A percentile compares a stretch with the other conserved stretches of the same genome.
These are phyloP conservation scores for Rossbeevera mucosa DNA, from an alignment of 768 basidiomycete genomes.

Conservation along the genomic window DNA sequence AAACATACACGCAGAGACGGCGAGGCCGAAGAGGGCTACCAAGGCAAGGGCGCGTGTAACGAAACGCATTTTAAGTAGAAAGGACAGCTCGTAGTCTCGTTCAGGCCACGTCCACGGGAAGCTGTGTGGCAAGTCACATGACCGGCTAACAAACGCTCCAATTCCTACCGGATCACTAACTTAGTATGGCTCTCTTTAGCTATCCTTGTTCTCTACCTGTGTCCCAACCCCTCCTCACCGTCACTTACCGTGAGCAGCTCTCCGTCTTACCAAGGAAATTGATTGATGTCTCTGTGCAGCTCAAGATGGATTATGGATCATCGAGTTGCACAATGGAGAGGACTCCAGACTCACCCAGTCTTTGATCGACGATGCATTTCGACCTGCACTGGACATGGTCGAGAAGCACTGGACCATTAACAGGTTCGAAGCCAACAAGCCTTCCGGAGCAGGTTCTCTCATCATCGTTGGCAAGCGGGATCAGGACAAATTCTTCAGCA, in stretches of 20 bases:
- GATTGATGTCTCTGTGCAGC: not conserved
- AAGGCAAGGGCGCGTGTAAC: constrained; percentile 26
- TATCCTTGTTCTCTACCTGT: constrained; percentile 46
- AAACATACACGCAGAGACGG: constrained; percentile 29
- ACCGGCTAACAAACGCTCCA: not conserved
- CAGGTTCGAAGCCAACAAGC: constrained; percentile 42
- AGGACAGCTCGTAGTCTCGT: not conserved
- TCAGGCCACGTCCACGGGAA: constrained; percentile 31
- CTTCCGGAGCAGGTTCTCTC: constrained; percentile 60
- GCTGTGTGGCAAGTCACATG: too few relatives aligned
- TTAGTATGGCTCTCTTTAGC: constrained; percentile 11
- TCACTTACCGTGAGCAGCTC: constrained; percentile 55
- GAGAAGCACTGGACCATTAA: constrained; percentile 66
- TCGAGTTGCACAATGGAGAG: constrained; percentile 75
- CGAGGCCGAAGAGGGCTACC: constrained; percentile 26
- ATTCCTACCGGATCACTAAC: not conserved
- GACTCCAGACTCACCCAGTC: constrained; percentile 64
- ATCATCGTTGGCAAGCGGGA: constrained; percentile 70
- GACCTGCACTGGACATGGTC: constrained; percentile 67
- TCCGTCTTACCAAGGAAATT: not conserved
- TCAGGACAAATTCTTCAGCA: constrained; percentile 89
- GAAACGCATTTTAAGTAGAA: constrained; percentile 31
- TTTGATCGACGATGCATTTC: constrained; percentile 55
- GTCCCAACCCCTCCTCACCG: constrained; percentile 52
- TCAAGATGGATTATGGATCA: constrained; percentile 64